Evolutionary conservation across 2,329 filamentous ascomycete species (phyloP).

Genomic region (Pezicula radicicola): DNA sequence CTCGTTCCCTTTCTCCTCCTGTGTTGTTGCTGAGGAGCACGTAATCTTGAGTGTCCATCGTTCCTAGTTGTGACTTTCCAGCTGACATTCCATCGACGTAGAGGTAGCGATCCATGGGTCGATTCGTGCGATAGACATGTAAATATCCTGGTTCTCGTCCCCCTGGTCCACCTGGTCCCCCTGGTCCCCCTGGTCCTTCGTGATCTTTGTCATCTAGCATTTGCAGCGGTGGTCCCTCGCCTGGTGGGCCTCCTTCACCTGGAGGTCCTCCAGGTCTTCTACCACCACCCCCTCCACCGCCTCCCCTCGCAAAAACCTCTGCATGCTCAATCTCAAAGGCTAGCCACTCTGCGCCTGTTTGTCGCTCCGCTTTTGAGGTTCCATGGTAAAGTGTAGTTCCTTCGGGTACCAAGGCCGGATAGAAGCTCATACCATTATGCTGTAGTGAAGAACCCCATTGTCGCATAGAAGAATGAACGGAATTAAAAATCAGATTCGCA

Average conservation of each 20-base stretch:
- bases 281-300: not conserved
- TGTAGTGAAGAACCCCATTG: conserved; percentile 71
- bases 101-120: conserved; percentile 34
- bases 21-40: conserved; percentile 45
- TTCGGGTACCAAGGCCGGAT: conserved; percentile 59
- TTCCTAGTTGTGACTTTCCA: conserved; percentile 60
- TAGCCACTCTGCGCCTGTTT: conserved; percentile 62
- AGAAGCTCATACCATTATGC: conserved; percentile 73
- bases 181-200: not conserved
- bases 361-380: conserved; percentile 36
- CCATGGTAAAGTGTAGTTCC: conserved; percentile 69
- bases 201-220: no score
- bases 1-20: conserved; percentile 45
- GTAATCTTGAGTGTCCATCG: conserved; percentile 62
- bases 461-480: conserved; percentile 52
- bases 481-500: no score
- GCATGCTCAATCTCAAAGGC: conserved; percentile 75
- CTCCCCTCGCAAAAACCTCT: conserved; percentile 50
- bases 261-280: not conserved
- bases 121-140: not conserved
- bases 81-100: conserved; percentile 52
- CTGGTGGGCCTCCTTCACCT: no score
- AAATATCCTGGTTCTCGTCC: not conserved
- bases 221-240: no score
- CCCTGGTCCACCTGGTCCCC: no score